A percentile compares a stretch with the other conserved stretches of the same genome.
Evolutionary conservation across 495 filamentous ascomycete genomes (phyloP).

Genomic region (Letharia columbiana): DNA sequence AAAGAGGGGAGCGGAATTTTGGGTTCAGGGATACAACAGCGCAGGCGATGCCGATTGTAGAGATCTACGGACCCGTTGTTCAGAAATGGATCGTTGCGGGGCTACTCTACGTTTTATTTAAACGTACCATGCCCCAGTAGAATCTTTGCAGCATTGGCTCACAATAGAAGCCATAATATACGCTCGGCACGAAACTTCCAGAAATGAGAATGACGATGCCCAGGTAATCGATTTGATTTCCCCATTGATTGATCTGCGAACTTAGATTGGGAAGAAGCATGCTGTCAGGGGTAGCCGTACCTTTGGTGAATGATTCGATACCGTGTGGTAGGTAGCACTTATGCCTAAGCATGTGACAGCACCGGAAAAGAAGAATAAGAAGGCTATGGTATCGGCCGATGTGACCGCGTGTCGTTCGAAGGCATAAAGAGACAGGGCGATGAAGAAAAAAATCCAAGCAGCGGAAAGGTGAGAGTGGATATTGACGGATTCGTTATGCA

Average conservation of each 20-base stretch:
- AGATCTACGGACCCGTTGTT: constrained; percentile 66
- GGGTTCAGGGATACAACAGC: constrained; percentile 66
- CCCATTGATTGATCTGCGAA: constrained; percentile 22
- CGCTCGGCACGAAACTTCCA: constrained; percentile 40
- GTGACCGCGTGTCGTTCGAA: constrained; percentile 5
- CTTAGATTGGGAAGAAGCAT: not conserved
- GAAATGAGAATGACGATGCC: constrained; percentile 48
- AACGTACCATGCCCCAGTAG: constrained; percentile 41
- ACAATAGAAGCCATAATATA: constrained; percentile 45
- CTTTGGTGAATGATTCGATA: constrained; percentile 40
- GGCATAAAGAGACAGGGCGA: constrained; percentile 24
- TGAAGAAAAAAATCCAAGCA: constrained; percentile 40
- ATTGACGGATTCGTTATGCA: constrained; percentile 96
- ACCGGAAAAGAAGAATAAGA: constrained; percentile 39
- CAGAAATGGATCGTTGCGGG: constrained; percentile 31
- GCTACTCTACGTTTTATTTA: constrained; percentile 26
- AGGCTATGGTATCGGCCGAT: constrained; percentile 32
- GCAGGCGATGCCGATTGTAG: constrained; percentile 63
- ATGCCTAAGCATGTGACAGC: constrained; percentile 37
- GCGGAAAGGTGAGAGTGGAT: constrained; percentile 82
- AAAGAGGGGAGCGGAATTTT: constrained; percentile 69
- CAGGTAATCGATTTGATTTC: constrained; percentile 42
- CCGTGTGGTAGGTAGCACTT: constrained; percentile 36
- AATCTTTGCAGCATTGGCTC: constrained; percentile 27
- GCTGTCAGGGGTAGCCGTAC: constrained; percentile 20